phyloP scores from a whole-genome alignment of 306 rosid genomes.

The Gastrolobium bilobum region DNA sequence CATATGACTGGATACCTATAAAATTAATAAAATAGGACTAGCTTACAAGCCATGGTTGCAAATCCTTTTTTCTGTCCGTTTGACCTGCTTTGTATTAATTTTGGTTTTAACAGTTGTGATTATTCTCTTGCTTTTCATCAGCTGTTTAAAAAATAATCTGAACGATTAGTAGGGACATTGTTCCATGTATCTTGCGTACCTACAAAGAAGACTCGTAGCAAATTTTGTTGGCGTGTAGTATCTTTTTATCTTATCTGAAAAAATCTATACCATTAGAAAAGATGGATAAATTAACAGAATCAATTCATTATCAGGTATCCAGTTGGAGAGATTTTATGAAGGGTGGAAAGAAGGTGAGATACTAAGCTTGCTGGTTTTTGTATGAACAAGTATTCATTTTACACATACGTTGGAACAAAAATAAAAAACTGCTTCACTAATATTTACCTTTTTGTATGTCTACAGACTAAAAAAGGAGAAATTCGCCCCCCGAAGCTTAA shows the following conservation, averaged over 20 bases:
- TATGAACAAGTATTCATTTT: background rate
- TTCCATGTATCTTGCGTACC: background rate
- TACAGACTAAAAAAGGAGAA: constrained; percentile 95
- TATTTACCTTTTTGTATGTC: background rate
- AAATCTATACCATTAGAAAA: background rate
- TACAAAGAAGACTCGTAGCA: background rate
- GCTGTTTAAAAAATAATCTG: background rate
- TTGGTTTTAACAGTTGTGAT: background rate
- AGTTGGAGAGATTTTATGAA: constrained; percentile 99
- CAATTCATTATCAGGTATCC: constrained; percentile 76
- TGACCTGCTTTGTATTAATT: constrained; percentile 10
- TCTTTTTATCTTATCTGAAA: constrained; percentile 17
- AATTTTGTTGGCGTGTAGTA: constrained; percentile 29
- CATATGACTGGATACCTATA: background rate
- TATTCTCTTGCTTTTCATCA: background rate
- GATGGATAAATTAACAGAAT: background rate
- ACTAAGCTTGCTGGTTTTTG: constrained; percentile 2
- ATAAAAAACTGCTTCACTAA: constrained; percentile 4
- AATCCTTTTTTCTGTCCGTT: background rate
- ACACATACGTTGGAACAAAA: background rate
- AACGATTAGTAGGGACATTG: background rate
- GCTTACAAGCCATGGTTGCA: background rate
- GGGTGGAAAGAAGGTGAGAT: constrained; percentile 96
- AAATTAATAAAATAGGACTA: constrained; percentile 15
- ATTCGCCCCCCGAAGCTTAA: constrained; percentile 96